A percentile compares a stretch with the other conserved stretches of the same genome.
Evolutionary conservation across 1,284 basidiomycete genomes (phyloP).

Genomic region (Marasmius oreades): DNA sequence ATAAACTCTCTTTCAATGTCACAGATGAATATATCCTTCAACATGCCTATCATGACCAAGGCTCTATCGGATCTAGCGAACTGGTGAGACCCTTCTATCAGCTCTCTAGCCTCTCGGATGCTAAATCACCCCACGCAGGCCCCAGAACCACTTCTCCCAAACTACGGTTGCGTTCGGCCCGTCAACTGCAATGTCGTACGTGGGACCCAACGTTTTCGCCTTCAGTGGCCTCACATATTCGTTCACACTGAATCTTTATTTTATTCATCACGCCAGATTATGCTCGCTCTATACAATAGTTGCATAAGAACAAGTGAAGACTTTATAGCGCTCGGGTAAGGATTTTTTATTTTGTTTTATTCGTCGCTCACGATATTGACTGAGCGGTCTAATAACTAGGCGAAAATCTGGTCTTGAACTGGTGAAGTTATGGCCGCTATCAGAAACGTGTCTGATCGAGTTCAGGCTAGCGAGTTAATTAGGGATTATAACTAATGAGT

Average conservation of each 20-base stretch:
- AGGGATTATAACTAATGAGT: too few species aligned
- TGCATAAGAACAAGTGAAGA: background rate
- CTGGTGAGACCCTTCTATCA: background rate
- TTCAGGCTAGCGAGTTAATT: background rate
- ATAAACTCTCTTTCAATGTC: background rate
- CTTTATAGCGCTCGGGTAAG: background rate
- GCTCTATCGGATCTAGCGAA: too few species aligned
- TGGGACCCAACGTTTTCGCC: background rate
- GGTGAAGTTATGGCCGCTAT: background rate
- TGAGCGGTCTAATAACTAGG: too few species aligned
- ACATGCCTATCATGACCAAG: too few species aligned
- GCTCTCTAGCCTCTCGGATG: background rate
- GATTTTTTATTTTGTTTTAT: too few species aligned
- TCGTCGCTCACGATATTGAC: too few species aligned
- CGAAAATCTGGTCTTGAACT: background rate
- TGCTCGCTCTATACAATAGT: background rate
- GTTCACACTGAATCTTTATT: too few species aligned
- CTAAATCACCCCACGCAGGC: too few species aligned
- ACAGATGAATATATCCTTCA: too few species aligned
- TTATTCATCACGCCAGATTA: too few species aligned
- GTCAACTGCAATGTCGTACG: conserved; percentile 2
- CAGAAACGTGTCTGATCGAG: conserved; percentile 1
- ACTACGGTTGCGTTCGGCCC: conserved; percentile 4
- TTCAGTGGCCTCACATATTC: background rate
- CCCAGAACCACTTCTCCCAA: conserved; percentile 4